Percentiles rank a stretch among this genome's conserved stretches.
phyloP scores from a whole-genome alignment of 1,284 basidiomycete genomes.

The Moniliella sp. region DNA sequence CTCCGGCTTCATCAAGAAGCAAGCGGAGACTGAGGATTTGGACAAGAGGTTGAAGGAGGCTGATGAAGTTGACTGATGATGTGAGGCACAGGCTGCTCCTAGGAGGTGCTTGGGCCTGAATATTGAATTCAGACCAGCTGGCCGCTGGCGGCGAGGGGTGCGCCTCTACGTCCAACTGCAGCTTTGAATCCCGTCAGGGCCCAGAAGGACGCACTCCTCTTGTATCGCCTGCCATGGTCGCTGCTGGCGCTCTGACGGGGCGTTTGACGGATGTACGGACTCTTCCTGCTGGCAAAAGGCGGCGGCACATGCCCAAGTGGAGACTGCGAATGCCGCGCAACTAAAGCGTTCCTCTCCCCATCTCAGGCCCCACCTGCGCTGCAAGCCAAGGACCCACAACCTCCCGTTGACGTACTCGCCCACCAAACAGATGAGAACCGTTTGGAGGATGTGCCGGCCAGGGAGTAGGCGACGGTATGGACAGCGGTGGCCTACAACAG shows the following conservation, averaged over 20 bases:
- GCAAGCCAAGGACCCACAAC: constrained; percentile 10
- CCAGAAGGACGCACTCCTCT: constrained; percentile 28
- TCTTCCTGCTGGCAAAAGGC: no score
- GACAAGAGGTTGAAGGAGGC: constrained; percentile 31
- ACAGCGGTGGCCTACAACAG: constrained; percentile 19
- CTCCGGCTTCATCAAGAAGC: no score
- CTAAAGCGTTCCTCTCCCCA: no score
- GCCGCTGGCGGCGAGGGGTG: constrained; percentile 29
- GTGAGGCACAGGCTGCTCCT: constrained; percentile 31
- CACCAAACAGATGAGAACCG: constrained; percentile 1
- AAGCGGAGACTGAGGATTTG: no score
- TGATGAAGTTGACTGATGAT: constrained; percentile 32
- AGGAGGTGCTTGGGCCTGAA: no score
- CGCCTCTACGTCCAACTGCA: constrained; percentile 31
- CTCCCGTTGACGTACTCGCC: constrained; percentile 6
- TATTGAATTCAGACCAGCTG: constrained; percentile 33
- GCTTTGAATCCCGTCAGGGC: constrained; percentile 32
- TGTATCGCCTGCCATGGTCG: constrained; percentile 32
- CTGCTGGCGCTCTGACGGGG: constrained; percentile 26
- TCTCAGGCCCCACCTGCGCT: constrained; percentile 9
- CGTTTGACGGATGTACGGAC: constrained; percentile 31
- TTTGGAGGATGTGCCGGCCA: not conserved
- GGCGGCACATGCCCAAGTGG: no score
- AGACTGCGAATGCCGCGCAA: no score
- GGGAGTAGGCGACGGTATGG: constrained; percentile 3